Conservation (phyloP, 768 basidiomycete genomes). For the Termitomyces sp. region DNA sequence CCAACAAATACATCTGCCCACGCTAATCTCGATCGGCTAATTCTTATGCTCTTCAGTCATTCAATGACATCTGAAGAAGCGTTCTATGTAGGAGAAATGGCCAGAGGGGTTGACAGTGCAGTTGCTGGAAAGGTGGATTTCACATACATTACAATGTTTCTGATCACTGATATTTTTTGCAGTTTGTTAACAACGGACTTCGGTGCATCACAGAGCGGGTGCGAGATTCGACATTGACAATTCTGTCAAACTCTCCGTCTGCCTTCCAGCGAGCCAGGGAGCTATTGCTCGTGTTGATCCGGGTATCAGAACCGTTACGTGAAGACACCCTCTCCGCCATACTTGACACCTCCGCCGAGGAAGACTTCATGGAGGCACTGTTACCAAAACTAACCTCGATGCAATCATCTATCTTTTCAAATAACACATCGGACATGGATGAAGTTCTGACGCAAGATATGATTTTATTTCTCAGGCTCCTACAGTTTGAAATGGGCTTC, state of each 20-base stretch:
- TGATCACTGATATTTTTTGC: not conserved
- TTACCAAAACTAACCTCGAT: slow-evolving; percentile 41
- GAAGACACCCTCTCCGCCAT: slow-evolving; percentile 38
- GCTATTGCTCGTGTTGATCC: slow-evolving; percentile 63
- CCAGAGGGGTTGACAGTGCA: slow-evolving; percentile 59
- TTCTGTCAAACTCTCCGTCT: slow-evolving; percentile 24
- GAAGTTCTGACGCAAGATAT: slow-evolving; percentile 36
- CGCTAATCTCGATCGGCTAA: slow-evolving; percentile 61
- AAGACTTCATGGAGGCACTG: slow-evolving; percentile 51
- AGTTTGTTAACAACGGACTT: slow-evolving; percentile 79
- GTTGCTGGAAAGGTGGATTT: slow-evolving; percentile 64
- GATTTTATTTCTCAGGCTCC: slow-evolving; percentile 58
- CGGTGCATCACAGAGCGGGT: slow-evolving; percentile 60
- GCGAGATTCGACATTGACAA: slow-evolving; percentile 25
- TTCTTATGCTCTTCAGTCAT: slow-evolving; percentile 64
- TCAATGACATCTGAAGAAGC: slow-evolving; percentile 78
- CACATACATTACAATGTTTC: not conserved
- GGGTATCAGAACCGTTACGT: slow-evolving; percentile 65
- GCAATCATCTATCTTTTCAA: slow-evolving; percentile 29
- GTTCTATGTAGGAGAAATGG: slow-evolving; percentile 81
- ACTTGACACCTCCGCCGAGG: slow-evolving; percentile 55
- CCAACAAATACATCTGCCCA: slow-evolving; percentile 52
- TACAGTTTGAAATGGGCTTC: slow-evolving; percentile 75
- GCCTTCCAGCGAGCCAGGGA: slow-evolving; percentile 59
- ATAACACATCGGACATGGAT: slow-evolving; percentile 13